Evolutionary conservation across 1,284 basidiomycete genomes (phyloP).

Genomic region (Naganishia cerealis): DNA sequence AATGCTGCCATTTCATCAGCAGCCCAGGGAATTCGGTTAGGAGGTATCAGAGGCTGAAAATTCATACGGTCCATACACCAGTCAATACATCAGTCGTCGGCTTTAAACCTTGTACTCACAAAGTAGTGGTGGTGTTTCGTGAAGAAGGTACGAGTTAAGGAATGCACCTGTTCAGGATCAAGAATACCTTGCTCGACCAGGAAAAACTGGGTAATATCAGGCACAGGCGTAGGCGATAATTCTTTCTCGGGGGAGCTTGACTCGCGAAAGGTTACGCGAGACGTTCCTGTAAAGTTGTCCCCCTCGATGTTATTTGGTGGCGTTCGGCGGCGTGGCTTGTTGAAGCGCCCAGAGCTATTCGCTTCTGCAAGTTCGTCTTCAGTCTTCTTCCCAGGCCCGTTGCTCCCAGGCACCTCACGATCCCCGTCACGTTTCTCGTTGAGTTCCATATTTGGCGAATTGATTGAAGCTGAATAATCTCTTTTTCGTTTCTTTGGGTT

Average conservation of each 20-base stretch:
- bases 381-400: neutral
- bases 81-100: neutral
- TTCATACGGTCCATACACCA: neutral
- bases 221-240: constrained; percentile 7
- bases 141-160: constrained; percentile 52
- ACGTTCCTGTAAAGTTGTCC: neutral
- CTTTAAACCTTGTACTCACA: constrained; percentile 39
- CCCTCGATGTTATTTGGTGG: constrained; percentile 2
- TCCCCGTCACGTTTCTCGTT: neutral
- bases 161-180: constrained; percentile 43
- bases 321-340: neutral
- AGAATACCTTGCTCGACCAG: constrained; percentile 53
- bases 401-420: neutral
- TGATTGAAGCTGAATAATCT: constrained; percentile 21
- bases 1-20: constrained; percentile 50
- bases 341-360: neutral
- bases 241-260: constrained; percentile 9
- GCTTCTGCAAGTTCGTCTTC: neutral
- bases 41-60: constrained; percentile 53
- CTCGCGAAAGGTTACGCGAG: constrained; percentile 10
- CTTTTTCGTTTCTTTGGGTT: constrained; percentile 21
- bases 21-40: constrained; percentile 50
- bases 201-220: constrained; percentile 47
- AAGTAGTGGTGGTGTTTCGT: constrained; percentile 54
- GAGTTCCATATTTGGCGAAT: constrained; percentile 17